phyloP scores from a whole-genome alignment of 352 stramenopile genomes.

The Globisporangium viniferum region DNA sequence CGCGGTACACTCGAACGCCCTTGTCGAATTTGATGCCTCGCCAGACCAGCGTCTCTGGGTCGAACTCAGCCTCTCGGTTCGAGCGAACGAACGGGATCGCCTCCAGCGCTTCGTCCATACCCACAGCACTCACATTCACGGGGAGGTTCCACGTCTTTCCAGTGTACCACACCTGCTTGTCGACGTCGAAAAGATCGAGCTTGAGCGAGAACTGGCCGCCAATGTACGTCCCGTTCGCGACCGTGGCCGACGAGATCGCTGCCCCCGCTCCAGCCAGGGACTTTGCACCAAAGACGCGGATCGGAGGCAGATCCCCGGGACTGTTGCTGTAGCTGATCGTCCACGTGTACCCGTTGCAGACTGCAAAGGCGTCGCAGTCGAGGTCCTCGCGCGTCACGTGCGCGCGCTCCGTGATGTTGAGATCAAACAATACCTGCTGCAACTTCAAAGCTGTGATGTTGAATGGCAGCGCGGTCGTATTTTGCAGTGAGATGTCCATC shows the following conservation, averaged over 20 bases:
- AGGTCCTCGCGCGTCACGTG: conserved; percentile 32
- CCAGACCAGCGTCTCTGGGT: conserved; percentile 45
- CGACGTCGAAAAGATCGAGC: conserved; percentile 47
- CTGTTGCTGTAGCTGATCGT: conserved; percentile 61
- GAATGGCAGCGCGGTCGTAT: conserved; percentile 41
- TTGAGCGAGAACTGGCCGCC: conserved; percentile 53
- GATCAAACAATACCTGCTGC: conserved; percentile 28
- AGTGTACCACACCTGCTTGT: conserved; percentile 30
- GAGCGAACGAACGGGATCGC: conserved; percentile 63
- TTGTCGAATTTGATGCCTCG: conserved; percentile 67
- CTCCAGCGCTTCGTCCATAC: conserved; percentile 75
- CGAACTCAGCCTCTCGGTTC: conserved; percentile 60
- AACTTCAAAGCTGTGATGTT: conserved; percentile 31
- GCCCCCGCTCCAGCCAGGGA: conserved; percentile 32
- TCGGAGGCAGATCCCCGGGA: conserved; percentile 56
- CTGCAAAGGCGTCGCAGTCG: conserved; percentile 53
- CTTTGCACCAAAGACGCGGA: conserved; percentile 35
- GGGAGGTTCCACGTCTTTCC: conserved; percentile 65
- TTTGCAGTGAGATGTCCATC: conserved; percentile 31
- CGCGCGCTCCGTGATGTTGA: conserved; percentile 40
- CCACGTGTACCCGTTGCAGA: conserved; percentile 74
- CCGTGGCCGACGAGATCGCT: conserved; percentile 28
- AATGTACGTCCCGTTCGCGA: conserved; percentile 76
- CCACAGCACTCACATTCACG: conserved; percentile 64
- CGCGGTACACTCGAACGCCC: conserved; percentile 63